A percentile compares a stretch with the other conserved stretches of the same genome.
Conservation (phyloP, 129 eudicot species). For the Deinandra increscens region DNA sequence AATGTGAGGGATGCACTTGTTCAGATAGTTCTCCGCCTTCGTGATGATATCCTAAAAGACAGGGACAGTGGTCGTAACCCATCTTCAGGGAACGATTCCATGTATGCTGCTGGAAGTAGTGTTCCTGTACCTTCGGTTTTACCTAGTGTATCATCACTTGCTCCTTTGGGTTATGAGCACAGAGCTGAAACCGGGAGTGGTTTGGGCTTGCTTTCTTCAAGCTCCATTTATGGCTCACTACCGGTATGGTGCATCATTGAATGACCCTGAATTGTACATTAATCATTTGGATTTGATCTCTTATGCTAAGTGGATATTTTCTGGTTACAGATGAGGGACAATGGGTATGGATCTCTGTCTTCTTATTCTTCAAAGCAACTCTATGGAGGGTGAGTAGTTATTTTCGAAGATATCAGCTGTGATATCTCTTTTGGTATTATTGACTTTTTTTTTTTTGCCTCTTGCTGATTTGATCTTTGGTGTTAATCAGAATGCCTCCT, state of each 20-base stretch:
- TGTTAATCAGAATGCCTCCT: conserved; percentile 59
- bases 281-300: background rate
- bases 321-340: conserved; percentile 55
- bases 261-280: conserved; percentile 7
- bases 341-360: conserved; percentile 61
- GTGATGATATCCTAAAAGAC: conserved; percentile 75
- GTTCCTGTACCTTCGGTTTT: conserved; percentile 52
- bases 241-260: conserved; percentile 44
- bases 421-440: background rate
- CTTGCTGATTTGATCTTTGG: conserved; percentile 6
- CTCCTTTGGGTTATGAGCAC: conserved; percentile 63
- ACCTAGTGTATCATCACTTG: conserved; percentile 45
- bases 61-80: conserved; percentile 53
- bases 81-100: conserved; percentile 53
- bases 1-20: conserved; percentile 92
- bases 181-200: conserved; percentile 65
- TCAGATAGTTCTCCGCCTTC: conserved; percentile 86
- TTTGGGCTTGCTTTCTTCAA: conserved; percentile 60
- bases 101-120: conserved; percentile 54
- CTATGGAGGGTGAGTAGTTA: conserved; percentile 72
- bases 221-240: conserved; percentile 68
- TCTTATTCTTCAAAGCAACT: conserved; percentile 68
- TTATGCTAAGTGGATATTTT: conserved; percentile 5
- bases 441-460: background rate
- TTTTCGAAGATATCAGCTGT: background rate